These are phyloP conservation scores for Corylus heterophylla DNA, from an alignment of 306 rosid species.

Conservation along the genomic window DNA sequence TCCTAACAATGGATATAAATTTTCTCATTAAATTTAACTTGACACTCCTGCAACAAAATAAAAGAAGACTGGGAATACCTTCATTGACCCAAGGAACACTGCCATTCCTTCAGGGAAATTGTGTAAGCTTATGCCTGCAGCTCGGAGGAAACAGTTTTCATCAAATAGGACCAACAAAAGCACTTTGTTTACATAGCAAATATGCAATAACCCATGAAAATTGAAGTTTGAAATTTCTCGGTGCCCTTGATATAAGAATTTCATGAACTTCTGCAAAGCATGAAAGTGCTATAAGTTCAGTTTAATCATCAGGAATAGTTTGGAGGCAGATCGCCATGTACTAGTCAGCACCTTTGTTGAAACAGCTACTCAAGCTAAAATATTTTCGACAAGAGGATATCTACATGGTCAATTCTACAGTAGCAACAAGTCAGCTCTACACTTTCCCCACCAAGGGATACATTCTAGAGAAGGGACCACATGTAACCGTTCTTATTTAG, in stretches of 20 bases:
- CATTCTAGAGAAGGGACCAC: background rate
- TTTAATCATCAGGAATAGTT: background rate
- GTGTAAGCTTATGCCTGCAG: constrained; percentile 95
- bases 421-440: background rate
- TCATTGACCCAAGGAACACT: constrained; percentile 93
- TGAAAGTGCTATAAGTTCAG: background rate
- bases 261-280: constrained; percentile 11
- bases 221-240: constrained; percentile 15
- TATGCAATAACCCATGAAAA: background rate
- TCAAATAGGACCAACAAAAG: background rate
- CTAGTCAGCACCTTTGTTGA: background rate
- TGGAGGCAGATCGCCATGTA: too few relatives aligned
- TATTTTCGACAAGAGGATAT: too few relatives aligned
- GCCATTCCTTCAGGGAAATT: constrained; percentile 99
- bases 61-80: constrained; percentile 47
- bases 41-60: constrained; percentile 2
- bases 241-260: constrained; percentile 5
- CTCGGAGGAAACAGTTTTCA: constrained; percentile 6
- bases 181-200: background rate
- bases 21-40: constrained; percentile 13
- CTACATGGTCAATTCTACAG: background rate
- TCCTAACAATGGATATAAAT: constrained; percentile 7
- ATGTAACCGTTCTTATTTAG: too few relatives aligned
- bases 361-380: background rate
- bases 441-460: background rate